Evolutionary conservation across 2,329 filamentous ascomycete species (phyloP).

Genomic region (Aspergillus pseudonomiae): DNA sequence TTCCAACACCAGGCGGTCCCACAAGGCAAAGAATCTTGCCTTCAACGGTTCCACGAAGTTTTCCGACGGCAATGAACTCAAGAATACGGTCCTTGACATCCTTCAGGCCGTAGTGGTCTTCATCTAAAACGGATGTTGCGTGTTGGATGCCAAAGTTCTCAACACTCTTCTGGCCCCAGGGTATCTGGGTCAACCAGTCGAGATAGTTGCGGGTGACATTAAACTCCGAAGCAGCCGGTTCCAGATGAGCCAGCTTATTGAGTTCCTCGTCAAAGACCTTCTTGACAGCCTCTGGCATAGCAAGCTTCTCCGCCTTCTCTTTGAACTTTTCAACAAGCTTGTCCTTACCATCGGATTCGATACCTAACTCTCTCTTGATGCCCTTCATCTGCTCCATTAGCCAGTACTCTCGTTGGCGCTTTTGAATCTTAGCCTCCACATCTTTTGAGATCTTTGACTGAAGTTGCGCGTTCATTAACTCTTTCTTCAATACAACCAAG

Average conservation of each 20-base stretch:
- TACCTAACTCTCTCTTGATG: slow-evolving; percentile 89
- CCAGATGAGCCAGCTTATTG: slow-evolving; percentile 93
- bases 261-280: slow-evolving; percentile 99
- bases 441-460: slow-evolving; percentile 98
- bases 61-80: slow-evolving; percentile 97
- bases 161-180: slow-evolving; percentile 91
- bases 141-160: slow-evolving; percentile 97
- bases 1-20: slow-evolving; percentile 93
- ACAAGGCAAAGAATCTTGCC: slow-evolving; percentile 99
- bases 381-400: slow-evolving; percentile 99
- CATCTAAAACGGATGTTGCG: slow-evolving; percentile 85
- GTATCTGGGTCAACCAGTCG: slow-evolving; percentile 97
- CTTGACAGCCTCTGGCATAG: slow-evolving; percentile 94
- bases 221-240: slow-evolving; percentile 95
- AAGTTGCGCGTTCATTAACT: slow-evolving; percentile 95
- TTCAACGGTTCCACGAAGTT: slow-evolving; percentile 93
- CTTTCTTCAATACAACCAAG: slow-evolving; percentile 90
- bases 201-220: slow-evolving; percentile 98
- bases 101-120: slow-evolving; percentile 95
- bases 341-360: slow-evolving; percentile 97
- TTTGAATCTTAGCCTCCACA: slow-evolving; percentile 95
- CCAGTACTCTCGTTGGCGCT: slow-evolving; percentile 97
- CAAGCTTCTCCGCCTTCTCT: slow-evolving; percentile 88
- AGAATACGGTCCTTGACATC: slow-evolving; percentile 98
- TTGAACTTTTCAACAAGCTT: slow-evolving; percentile 97